Conservation (phyloP, 352 stramenopile species). For the Phytophthora brassicae region DNA sequence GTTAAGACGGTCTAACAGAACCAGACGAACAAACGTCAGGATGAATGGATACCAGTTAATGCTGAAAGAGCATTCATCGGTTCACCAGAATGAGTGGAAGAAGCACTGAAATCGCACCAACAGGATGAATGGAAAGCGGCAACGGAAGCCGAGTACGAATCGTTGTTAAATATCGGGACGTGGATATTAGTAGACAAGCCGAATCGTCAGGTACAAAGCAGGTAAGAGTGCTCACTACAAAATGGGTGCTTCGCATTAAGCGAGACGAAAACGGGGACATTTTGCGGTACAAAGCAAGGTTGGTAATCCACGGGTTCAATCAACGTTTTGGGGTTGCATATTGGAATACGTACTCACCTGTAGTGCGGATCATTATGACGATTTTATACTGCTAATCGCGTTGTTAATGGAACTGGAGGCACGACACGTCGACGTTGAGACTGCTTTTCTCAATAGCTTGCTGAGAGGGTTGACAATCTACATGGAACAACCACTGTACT, state of each 20-base stretch:
- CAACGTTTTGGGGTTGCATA: neutral
- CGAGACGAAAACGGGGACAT: neutral
- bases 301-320: neutral
- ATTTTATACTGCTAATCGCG: neutral
- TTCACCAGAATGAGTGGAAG: neutral
- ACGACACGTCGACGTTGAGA: conserved; percentile 1
- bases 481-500: neutral
- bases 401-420: neutral
- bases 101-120: neutral
- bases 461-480: neutral
- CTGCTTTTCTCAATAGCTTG: neutral
- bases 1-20: neutral
- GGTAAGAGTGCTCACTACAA: neutral
- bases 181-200: neutral
- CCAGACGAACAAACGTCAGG: neutral
- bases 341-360: neutral
- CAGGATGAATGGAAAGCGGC: neutral
- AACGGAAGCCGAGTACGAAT: neutral
- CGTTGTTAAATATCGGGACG: neutral
- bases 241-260: neutral
- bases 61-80: neutral
- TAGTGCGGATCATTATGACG: neutral
- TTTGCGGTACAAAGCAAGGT: too few species aligned
- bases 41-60: neutral
- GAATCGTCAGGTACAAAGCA: neutral